These are phyloP conservation scores for Polygonum maritimum DNA, from an alignment of 148 eudicot species.

Conservation along the genomic window DNA sequence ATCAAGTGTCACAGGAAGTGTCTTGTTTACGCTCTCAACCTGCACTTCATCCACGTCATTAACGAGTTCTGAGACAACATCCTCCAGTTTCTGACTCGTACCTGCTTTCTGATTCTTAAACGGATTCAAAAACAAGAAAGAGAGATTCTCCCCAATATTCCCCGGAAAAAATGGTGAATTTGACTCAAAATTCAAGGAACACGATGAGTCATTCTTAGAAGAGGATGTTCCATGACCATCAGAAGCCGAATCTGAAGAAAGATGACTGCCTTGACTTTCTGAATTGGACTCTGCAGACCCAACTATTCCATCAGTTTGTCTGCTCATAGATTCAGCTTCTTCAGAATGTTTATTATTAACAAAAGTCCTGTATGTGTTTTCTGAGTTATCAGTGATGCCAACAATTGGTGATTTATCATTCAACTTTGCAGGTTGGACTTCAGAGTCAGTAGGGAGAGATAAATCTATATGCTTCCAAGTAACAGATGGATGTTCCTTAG, in stretches of 20 bases:
- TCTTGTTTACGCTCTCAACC: slow-evolving; percentile 44
- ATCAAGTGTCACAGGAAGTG: slow-evolving; percentile 75
- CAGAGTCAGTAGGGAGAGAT: slow-evolving; percentile 23
- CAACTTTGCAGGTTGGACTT: slow-evolving; percentile 22
- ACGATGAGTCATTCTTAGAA: slow-evolving; percentile 11
- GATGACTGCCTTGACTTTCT: slow-evolving; percentile 25
- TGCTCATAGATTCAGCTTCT: slow-evolving; percentile 15
- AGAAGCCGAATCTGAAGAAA: slow-evolving; percentile 23
- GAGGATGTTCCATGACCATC: slow-evolving; percentile 22
- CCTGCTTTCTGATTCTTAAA: slow-evolving; percentile 41
- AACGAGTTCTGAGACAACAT: slow-evolving; percentile 48
- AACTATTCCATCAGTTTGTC: slow-evolving; percentile 14
- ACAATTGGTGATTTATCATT: neutral
- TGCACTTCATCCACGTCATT: slow-evolving; percentile 47
- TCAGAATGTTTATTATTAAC: slow-evolving; percentile 15
- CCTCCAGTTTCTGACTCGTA: slow-evolving; percentile 44
- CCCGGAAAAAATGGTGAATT: slow-evolving; percentile 17
- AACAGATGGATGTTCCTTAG: slow-evolving; percentile 7
- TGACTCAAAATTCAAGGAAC: slow-evolving; percentile 23
- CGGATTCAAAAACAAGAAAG: slow-evolving; percentile 39
- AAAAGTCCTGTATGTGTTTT: slow-evolving; percentile 15
- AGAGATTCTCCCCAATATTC: slow-evolving; percentile 32
- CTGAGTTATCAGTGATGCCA: slow-evolving; percentile 16
- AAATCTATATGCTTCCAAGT: slow-evolving; percentile 16
- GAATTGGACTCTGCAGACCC: slow-evolving; percentile 16